These are phyloP conservation scores for Pseudopediastrum boryanum DNA, from an alignment of 139 green algal genomes.

Conservation along the genomic window DNA sequence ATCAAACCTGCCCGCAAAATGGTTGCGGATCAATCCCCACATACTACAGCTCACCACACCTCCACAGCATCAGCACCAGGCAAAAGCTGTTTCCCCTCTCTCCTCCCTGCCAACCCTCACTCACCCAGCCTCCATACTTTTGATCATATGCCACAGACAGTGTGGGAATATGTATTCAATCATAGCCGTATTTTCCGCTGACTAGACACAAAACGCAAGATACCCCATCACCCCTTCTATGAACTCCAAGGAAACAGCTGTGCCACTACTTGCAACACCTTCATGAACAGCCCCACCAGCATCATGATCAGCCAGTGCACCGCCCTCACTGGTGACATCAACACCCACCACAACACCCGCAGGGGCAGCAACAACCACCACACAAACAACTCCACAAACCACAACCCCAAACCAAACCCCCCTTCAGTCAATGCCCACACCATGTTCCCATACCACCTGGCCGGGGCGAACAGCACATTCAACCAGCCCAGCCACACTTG, in stretches of 20 bases:
- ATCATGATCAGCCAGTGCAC: background rate
- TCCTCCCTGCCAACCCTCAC: too few relatives aligned
- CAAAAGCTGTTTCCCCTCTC: too few relatives aligned
- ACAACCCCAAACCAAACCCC: slow-evolving; percentile 8
- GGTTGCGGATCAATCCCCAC: too few relatives aligned
- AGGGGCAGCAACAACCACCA: slow-evolving; percentile 35
- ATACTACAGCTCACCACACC: too few relatives aligned
- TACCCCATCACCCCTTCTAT: background rate
- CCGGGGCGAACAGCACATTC: background rate
- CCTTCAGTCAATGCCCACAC: background rate
- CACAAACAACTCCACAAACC: slow-evolving; percentile 20
- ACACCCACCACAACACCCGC: background rate
- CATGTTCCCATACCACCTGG: slow-evolving; percentile 7
- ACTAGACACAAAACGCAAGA: background rate
- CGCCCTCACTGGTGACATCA: background rate
- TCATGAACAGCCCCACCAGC: background rate
- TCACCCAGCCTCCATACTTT: too few relatives aligned
- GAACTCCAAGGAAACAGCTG: background rate
- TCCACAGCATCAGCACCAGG: too few relatives aligned
- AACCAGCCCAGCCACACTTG: too few relatives aligned
- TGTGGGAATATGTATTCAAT: too few relatives aligned
- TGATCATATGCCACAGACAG: too few relatives aligned
- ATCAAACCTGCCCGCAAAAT: too few relatives aligned
- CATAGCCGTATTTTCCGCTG: background rate
- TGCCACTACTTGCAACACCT: background rate